A percentile compares a stretch with the other conserved stretches of the same genome.
phyloP scores from a whole-genome alignment of 2,329 filamentous ascomycete genomes.

The Fusarium nygamai region DNA sequence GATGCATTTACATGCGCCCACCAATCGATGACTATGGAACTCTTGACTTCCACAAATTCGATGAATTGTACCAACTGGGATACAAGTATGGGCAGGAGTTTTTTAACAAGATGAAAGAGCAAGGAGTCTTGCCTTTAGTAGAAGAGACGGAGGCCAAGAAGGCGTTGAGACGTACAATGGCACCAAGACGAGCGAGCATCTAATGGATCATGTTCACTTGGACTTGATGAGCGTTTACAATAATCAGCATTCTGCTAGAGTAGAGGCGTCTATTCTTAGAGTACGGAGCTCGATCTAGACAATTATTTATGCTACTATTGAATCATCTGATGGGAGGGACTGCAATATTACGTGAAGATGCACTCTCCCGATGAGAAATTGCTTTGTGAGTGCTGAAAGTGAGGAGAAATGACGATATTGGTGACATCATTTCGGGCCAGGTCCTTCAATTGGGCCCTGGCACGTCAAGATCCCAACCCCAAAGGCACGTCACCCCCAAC shows the following conservation, averaged over 20 bases:
- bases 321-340: background rate
- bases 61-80: constrained; percentile 92
- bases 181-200: constrained; percentile 81
- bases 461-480: constrained; percentile 8
- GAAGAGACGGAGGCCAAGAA: constrained; percentile 82
- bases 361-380: constrained; percentile 7
- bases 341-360: constrained; percentile 16
- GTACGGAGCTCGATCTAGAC: constrained; percentile 1
- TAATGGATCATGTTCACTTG: constrained; percentile 48
- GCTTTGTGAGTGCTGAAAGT: background rate
- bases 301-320: background rate
- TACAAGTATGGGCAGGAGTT: constrained; percentile 87
- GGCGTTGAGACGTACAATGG: constrained; percentile 80
- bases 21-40: constrained; percentile 95
- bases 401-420: constrained; percentile 25
- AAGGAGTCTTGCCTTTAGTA: constrained; percentile 76
- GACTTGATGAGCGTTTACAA: background rate
- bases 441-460: constrained; percentile 3
- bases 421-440: constrained; percentile 38
- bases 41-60: constrained; percentile 95
- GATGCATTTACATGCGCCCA: constrained; percentile 95
- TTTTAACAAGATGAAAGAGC: constrained; percentile 77
- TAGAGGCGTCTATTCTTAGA: background rate
- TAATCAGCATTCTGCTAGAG: background rate
- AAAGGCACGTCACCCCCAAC: constrained; percentile 14